Evolutionary conservation across 2,329 filamentous ascomycete genomes (phyloP).

Genomic region (Trichoderma asperellum): DNA sequence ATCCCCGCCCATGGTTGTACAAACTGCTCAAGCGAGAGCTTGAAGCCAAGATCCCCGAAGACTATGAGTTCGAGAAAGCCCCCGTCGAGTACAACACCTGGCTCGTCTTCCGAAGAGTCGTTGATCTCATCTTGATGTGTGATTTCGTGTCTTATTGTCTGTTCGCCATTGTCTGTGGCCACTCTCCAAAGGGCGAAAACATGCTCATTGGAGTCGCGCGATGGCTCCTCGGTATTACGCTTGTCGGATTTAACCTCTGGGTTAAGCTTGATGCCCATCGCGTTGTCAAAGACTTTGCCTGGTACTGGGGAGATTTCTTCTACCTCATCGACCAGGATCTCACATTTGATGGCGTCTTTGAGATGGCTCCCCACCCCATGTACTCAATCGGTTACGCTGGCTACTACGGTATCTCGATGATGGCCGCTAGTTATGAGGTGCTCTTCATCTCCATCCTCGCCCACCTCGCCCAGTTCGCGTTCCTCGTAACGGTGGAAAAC

Average conservation of each 20-base stretch:
- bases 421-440: constrained; percentile 97
- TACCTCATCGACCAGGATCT: constrained; percentile 97
- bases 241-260: constrained; percentile 96
- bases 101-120: constrained; percentile 92
- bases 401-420: constrained; percentile 97
- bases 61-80: constrained; percentile 91
- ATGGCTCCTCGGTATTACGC: constrained; percentile 75
- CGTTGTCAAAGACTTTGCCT: constrained; percentile 98
- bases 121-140: constrained; percentile 98
- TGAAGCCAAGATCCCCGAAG: constrained; percentile 89
- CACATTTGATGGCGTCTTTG: constrained; percentile 97
- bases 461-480: constrained; percentile 91
- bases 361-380: constrained; percentile 99
- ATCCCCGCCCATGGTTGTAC: constrained; percentile 82
- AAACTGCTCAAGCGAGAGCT: constrained; percentile 83
- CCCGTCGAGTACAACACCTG: constrained; percentile 99
- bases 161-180: constrained; percentile 87
- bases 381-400: constrained; percentile 98
- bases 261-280: constrained; percentile 97
- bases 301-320: constrained; percentile 99
- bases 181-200: constrained; percentile 73
- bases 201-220: constrained; percentile 69
- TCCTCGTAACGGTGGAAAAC: constrained; percentile 89
- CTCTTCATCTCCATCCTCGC: constrained; percentile 95
- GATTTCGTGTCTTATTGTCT: constrained; percentile 97